Evolutionary conservation across 2,329 filamentous ascomycete species (phyloP).

Genomic region (Ascochyta fabae): DNA sequence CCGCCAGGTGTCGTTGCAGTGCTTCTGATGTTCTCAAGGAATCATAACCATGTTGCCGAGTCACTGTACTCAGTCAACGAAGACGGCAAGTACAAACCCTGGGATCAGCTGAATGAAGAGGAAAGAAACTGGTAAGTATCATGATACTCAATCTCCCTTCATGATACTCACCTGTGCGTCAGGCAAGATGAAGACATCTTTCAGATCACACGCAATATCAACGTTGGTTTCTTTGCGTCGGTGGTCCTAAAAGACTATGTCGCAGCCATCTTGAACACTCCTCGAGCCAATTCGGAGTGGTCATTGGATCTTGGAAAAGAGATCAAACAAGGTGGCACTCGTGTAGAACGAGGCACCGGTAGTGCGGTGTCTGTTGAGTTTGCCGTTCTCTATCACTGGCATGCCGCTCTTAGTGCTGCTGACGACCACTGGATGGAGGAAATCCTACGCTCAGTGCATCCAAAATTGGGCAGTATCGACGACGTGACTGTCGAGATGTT

Average conservation of each 20-base stretch:
- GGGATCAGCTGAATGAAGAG: constrained; percentile 63
- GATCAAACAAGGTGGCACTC: constrained; percentile 63
- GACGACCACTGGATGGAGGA: constrained; percentile 82
- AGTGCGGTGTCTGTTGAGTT: constrained; percentile 87
- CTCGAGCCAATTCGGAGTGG: constrained; percentile 76
- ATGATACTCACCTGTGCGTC: constrained; percentile 41
- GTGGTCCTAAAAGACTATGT: constrained; percentile 81
- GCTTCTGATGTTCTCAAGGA: constrained; percentile 70
- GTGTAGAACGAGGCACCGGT: constrained; percentile 68
- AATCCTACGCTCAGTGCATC: constrained; percentile 33
- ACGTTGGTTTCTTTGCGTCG: constrained; percentile 60
- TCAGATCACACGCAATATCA: constrained; percentile 66
- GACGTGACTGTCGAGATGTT: constrained; percentile 45
- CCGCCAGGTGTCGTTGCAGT: constrained; percentile 71
- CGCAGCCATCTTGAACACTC: constrained; percentile 76
- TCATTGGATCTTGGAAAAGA: constrained; percentile 75
- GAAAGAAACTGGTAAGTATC: constrained; percentile 47
- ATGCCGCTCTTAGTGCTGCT: constrained; percentile 74
- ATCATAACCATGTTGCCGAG: constrained; percentile 84
- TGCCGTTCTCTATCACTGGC: constrained; percentile 86
- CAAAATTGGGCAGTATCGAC: constrained; percentile 37
- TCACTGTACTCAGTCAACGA: constrained; percentile 85
- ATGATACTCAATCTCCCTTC: constrained; percentile 17
- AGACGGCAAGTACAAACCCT: constrained; percentile 73
- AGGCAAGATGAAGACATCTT: constrained; percentile 40